Conservation (phyloP, 1,284 basidiomycete genomes). For the Ceratobasidium sp. region DNA sequence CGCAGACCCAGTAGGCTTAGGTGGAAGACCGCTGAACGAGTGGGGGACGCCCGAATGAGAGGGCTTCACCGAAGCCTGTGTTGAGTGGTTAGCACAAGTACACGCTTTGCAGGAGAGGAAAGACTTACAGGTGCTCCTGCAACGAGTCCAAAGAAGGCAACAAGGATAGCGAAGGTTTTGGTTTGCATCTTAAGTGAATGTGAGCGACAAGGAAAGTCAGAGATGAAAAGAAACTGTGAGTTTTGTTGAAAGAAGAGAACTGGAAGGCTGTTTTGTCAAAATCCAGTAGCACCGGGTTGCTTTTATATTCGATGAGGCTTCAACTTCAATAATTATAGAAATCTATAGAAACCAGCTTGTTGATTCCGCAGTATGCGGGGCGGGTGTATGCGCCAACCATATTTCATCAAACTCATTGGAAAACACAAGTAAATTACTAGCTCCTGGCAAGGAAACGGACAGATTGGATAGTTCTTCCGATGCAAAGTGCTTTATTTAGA, state of each 20-base stretch:
- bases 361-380: slow-evolving; percentile 15
- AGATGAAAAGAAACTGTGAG: too few relatives aligned
- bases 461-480: too few relatives aligned
- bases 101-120: not conserved
- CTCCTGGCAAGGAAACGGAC: too few relatives aligned
- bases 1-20: slow-evolving; percentile 16
- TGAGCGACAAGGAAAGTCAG: not conserved
- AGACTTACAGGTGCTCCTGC: slow-evolving; percentile 23
- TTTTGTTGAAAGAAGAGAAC: slow-evolving; percentile 4
- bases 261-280: not conserved
- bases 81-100: not conserved
- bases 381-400: slow-evolving; percentile 22
- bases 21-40: slow-evolving; percentile 4
- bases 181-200: slow-evolving; percentile 23
- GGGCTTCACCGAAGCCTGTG: slow-evolving; percentile 6
- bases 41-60: slow-evolving; percentile 16
- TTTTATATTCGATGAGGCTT: not conserved
- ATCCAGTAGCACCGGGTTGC: not conserved
- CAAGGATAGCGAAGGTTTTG: slow-evolving; percentile 9
- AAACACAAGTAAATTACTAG: too few relatives aligned
- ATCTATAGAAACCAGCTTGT: not conserved
- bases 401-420: not conserved
- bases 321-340: not conserved
- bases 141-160: slow-evolving; percentile 11
- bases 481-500: too few relatives aligned